Conservation (phyloP, 2,329 filamentous ascomycete species). For the Ascochyta viciae-villosae region DNA sequence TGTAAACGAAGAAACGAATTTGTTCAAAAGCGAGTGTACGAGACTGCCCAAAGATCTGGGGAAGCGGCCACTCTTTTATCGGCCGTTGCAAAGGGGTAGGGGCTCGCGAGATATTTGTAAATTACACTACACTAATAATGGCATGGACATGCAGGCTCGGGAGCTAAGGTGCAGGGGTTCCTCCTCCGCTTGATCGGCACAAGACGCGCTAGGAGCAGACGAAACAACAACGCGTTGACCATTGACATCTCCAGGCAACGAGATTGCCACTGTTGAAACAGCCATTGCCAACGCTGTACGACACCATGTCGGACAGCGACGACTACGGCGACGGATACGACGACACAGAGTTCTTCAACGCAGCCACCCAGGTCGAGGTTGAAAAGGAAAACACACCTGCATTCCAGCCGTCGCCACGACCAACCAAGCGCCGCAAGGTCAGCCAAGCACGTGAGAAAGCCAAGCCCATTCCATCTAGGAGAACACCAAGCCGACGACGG, state of each 20-base stretch:
- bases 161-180: slow-evolving; percentile 23
- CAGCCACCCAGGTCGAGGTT: slow-evolving; percentile 62
- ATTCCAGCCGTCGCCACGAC: slow-evolving; percentile 45
- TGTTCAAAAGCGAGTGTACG: slow-evolving; percentile 17
- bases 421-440: slow-evolving; percentile 47
- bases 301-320: slow-evolving; percentile 51
- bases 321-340: slow-evolving; percentile 70
- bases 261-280: slow-evolving; percentile 25
- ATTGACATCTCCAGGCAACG: slow-evolving; percentile 15
- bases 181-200: slow-evolving; percentile 26
- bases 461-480: slow-evolving; percentile 31
- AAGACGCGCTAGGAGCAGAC: slow-evolving; percentile 29
- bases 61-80: slow-evolving; percentile 10
- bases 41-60: slow-evolving; percentile 7
- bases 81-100: slow-evolving; percentile 12
- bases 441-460: slow-evolving; percentile 33
- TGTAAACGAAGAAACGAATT: slow-evolving; percentile 8
- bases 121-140: background rate
- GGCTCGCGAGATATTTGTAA: slow-evolving; percentile 4
- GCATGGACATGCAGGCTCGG: slow-evolving; percentile 15
- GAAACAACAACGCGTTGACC: slow-evolving; percentile 31
- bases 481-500: slow-evolving; percentile 23
- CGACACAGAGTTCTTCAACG: slow-evolving; percentile 70
- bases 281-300: slow-evolving; percentile 17
- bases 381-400: slow-evolving; percentile 41